These are phyloP conservation scores for Aspergillus candidus DNA, from an alignment of 2,329 filamentous ascomycete species.

Conservation along the genomic window DNA sequence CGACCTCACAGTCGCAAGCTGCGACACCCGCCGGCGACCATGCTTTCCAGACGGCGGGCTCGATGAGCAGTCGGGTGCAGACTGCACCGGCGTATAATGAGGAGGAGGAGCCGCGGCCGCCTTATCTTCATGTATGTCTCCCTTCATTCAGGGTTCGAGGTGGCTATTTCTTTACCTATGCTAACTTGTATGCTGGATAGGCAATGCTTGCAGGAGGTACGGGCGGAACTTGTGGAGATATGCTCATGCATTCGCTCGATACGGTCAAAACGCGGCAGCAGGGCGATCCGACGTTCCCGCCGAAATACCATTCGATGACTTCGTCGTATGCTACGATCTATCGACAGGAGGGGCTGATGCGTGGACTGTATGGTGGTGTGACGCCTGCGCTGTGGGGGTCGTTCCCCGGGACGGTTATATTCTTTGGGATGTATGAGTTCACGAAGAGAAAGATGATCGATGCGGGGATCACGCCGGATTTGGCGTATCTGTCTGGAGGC, in stretches of 20 bases:
- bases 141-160: background rate
- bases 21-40: slow-evolving; percentile 14
- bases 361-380: slow-evolving; percentile 90
- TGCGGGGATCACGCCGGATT: slow-evolving; percentile 68
- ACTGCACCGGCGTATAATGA: slow-evolving; percentile 39
- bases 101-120: slow-evolving; percentile 54
- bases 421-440: slow-evolving; percentile 95
- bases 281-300: slow-evolving; percentile 86
- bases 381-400: slow-evolving; percentile 84
- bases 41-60: slow-evolving; percentile 11
- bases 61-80: slow-evolving; percentile 17
- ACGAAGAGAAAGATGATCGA: slow-evolving; percentile 89
- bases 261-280: slow-evolving; percentile 98
- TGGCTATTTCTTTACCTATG: slow-evolving; percentile 1
- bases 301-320: slow-evolving; percentile 85
- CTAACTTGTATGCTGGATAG: slow-evolving; percentile 41
- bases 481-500: slow-evolving; percentile 84
- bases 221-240: slow-evolving; percentile 87
- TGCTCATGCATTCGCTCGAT: slow-evolving; percentile 98
- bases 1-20: slow-evolving; percentile 9
- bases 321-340: slow-evolving; percentile 90
- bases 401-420: slow-evolving; percentile 87
- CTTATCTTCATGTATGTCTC: slow-evolving; percentile 56
- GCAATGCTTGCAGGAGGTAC: slow-evolving; percentile 92
- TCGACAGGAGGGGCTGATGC: slow-evolving; percentile 79